A percentile compares a stretch with the other conserved stretches of the same genome.
phyloP scores from a whole-genome alignment of 192 early-diverging fungal genomes.

The Rhizophagus prolifer region DNA sequence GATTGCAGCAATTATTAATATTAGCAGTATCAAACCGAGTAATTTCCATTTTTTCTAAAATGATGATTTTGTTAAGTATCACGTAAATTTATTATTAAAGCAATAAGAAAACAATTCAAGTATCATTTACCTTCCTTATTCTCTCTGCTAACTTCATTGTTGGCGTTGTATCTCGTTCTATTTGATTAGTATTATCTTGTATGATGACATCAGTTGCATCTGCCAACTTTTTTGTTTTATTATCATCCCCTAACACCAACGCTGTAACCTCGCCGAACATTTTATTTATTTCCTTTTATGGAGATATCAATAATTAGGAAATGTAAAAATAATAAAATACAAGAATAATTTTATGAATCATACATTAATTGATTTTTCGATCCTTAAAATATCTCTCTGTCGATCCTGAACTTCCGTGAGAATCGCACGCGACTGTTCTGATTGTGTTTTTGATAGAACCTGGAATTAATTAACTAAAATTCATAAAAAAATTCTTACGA shows the following conservation, averaged over 20 bases:
- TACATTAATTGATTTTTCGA: constrained; percentile 23
- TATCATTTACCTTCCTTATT: not conserved
- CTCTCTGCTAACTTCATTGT: not conserved
- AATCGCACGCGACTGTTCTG: not conserved
- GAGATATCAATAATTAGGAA: not conserved
- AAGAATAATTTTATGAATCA: not conserved
- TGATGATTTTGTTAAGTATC: not conserved
- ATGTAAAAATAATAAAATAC: not conserved
- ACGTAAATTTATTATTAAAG: not conserved
- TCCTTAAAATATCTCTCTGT: constrained; percentile 5
- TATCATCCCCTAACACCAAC: constrained; percentile 4
- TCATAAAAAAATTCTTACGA: not conserved
- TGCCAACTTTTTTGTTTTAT: not conserved
- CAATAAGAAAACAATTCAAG: not conserved
- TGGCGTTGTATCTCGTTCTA: not conserved
- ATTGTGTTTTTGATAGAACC: not conserved
- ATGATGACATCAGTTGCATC: not conserved
- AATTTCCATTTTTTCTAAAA: not conserved
- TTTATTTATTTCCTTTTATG: constrained; percentile 13
- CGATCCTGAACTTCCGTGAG: constrained; percentile 12
- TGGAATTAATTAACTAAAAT: not conserved
- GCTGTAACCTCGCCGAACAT: constrained; percentile 15
- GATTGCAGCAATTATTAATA: not conserved
- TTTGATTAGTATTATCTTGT: not conserved
- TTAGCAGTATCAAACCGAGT: not conserved